These are phyloP conservation scores for Torulaspora indica DNA, from an alignment of 805 yeast species.

Conservation along the genomic window DNA sequence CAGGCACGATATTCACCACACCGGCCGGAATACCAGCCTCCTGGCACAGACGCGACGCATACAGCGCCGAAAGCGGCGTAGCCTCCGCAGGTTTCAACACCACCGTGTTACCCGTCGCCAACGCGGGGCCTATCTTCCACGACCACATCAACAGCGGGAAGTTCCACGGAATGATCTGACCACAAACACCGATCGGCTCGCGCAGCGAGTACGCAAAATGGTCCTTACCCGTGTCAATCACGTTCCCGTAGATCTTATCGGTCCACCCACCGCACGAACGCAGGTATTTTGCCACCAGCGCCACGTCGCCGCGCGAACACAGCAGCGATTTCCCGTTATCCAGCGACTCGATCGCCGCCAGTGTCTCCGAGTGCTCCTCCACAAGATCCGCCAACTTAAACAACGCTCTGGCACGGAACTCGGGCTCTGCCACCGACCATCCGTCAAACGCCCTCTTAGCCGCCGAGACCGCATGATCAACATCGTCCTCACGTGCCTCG, in stretches of 20 bases:
- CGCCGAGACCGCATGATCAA: constrained; percentile 79
- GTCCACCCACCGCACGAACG: constrained; percentile 84
- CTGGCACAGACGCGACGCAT: constrained; percentile 55
- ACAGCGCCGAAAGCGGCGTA: constrained; percentile 78
- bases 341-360: constrained; percentile 79
- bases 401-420: constrained; percentile 56
- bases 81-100: constrained; percentile 85
- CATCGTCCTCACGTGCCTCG: constrained; percentile 67
- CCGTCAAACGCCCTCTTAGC: constrained; percentile 72
- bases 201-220: constrained; percentile 63
- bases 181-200: constrained; percentile 87
- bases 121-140: constrained; percentile 84
- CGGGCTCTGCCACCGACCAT: constrained; percentile 71
- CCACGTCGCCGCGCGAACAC: constrained; percentile 73
- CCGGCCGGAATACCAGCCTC: constrained; percentile 83
- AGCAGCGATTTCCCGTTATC: constrained; percentile 85
- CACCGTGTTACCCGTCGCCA: constrained; percentile 80
- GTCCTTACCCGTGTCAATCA: constrained; percentile 56
- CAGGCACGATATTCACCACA: constrained; percentile 74
- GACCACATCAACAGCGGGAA: constrained; percentile 85
- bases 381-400: constrained; percentile 72
- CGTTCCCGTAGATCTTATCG: constrained; percentile 59
- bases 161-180: constrained; percentile 90
- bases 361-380: constrained; percentile 65
- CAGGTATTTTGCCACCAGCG: constrained; percentile 61